Evolutionary conservation across 2,329 filamentous ascomycete species (phyloP).

Genomic region (Colletotrichum nymphaeae): DNA sequence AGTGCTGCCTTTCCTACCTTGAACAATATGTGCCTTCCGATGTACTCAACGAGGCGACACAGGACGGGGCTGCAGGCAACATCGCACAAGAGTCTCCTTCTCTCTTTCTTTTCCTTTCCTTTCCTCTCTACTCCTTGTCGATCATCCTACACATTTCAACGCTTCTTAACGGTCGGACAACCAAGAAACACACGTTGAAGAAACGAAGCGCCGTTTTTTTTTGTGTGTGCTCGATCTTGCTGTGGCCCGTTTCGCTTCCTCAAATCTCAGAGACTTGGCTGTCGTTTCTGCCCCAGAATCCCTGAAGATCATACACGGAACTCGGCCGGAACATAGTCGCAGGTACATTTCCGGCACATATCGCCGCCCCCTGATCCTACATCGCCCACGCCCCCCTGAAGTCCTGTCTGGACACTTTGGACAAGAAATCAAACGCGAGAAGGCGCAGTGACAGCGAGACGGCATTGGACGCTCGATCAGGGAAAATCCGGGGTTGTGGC

Average conservation of each 20-base stretch:
- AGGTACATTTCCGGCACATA: conserved; percentile 5
- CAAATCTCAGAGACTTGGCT: conserved; percentile 7
- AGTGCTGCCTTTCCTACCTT: neutral
- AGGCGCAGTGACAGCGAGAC: conserved; percentile 9
- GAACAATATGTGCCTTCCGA: neutral
- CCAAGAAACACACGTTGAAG: neutral
- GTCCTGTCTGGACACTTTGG: neutral
- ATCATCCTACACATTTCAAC: neutral
- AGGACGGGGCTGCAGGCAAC: conserved; percentile 14
- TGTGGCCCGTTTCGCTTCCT: conserved; percentile 9
- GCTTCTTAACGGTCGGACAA: neutral
- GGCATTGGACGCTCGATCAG: neutral
- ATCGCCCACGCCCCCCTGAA: conserved; percentile 1
- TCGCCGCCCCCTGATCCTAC: conserved; percentile 26
- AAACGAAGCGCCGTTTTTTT: conserved; percentile 1
- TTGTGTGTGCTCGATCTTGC: neutral
- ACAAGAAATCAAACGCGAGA: conserved; percentile 8
- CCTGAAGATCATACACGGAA: conserved; percentile 33
- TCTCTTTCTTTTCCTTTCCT: too few relatives aligned
- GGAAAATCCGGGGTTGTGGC: conserved; percentile 18
- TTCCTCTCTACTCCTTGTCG: too few relatives aligned
- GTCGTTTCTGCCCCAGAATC: conserved; percentile 20
- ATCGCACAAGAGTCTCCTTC: neutral
- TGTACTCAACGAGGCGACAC: neutral
- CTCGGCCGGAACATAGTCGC: conserved; percentile 20